Conservation (phyloP, 352 stramenopile genomes). For the Phytophthora sp. region DNA sequence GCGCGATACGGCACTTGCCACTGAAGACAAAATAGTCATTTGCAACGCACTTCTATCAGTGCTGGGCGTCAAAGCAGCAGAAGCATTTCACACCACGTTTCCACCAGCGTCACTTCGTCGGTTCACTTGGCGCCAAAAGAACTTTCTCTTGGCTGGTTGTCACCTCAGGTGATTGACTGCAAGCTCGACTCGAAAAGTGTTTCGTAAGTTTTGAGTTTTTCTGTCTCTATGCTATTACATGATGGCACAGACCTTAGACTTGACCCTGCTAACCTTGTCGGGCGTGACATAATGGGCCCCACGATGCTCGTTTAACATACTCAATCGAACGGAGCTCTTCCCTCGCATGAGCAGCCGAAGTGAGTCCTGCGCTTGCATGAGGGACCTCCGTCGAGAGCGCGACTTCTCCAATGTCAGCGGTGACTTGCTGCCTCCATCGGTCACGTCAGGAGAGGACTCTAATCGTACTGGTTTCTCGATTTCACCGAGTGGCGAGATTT, state of each 20-base stretch:
- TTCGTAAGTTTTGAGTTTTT: too few relatives aligned
- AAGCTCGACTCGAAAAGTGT: too few relatives aligned
- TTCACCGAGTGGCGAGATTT: conserved; percentile 2
- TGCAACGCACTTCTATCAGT: too few relatives aligned
- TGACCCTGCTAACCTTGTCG: neutral
- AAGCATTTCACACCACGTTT: conserved; percentile 13
- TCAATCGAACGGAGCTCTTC: conserved; percentile 21
- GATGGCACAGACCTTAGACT: conserved; percentile 34
- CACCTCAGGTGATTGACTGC: neutral
- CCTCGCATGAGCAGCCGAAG: conserved; percentile 31
- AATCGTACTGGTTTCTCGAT: neutral
- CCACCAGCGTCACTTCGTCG: conserved; percentile 1
- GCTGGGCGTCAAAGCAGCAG: too few relatives aligned
- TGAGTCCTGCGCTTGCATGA: conserved; percentile 48
- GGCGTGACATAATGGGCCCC: neutral
- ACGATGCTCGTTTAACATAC: conserved; percentile 10
- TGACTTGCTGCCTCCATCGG: neutral
- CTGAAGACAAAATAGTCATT: too few relatives aligned
- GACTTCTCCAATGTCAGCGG: conserved; percentile 16
- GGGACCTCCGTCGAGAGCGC: conserved; percentile 11
- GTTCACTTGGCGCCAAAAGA: conserved; percentile 20
- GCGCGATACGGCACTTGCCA: too few relatives aligned
- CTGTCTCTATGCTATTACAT: too few relatives aligned
- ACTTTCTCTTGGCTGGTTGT: conserved; percentile 28
- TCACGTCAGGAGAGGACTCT: neutral